Evolutionary conservation across 1,284 basidiomycete genomes (phyloP).

Genomic region (Trichosporon coremiiforme): DNA sequence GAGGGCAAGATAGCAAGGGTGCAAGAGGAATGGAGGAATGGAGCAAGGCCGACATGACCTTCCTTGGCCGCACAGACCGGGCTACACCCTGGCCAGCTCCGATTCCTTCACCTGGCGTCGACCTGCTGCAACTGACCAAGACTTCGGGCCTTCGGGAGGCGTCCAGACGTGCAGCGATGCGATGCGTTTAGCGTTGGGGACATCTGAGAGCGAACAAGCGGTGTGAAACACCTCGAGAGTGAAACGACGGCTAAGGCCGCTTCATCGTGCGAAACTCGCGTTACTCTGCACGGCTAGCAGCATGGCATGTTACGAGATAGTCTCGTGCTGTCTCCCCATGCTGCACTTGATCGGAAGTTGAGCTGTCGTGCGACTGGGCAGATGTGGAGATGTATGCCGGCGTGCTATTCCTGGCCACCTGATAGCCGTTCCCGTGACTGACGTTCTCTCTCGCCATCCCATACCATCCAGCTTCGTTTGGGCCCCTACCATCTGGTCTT

Average conservation of each 20-base stretch:
- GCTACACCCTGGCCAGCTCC: too few species aligned
- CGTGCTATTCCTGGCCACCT: background rate
- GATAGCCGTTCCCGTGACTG: too few species aligned
- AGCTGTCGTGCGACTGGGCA: background rate
- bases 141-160: background rate
- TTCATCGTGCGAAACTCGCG: too few species aligned
- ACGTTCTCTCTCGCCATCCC: too few species aligned
- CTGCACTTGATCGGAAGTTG: background rate
- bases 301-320: background rate
- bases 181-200: background rate
- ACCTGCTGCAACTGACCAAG: background rate
- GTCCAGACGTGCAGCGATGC: background rate
- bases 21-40: background rate
- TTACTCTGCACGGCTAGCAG: too few species aligned
- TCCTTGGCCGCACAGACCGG: background rate
- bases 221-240: too few species aligned
- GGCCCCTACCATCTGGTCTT: too few species aligned
- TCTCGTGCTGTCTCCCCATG: background rate
- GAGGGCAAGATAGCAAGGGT: background rate
- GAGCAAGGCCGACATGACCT: background rate
- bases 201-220: background rate
- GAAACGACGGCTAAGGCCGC: background rate
- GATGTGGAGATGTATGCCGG: background rate
- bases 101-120: background rate
- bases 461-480: too few species aligned